Conservation (phyloP, 345 rosid species). For the Syzygium aqueum region DNA sequence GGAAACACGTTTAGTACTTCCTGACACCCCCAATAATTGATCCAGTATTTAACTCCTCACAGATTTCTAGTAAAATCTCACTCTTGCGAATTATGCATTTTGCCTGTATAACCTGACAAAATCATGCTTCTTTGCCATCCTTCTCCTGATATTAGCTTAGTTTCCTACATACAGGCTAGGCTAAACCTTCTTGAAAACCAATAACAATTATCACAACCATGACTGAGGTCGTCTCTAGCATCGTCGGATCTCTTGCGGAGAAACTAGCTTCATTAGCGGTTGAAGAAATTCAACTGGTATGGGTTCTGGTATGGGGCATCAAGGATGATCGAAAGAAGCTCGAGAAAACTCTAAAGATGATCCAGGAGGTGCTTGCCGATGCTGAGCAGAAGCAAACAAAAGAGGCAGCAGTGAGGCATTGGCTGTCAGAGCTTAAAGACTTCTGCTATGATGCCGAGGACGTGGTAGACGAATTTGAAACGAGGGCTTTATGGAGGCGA, state of each 20-base stretch:
- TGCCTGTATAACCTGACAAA: too few relatives aligned
- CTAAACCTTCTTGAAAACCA: background rate
- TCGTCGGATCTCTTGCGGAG: background rate
- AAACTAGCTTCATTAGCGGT: background rate
- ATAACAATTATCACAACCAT: background rate
- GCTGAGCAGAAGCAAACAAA: slow-evolving; percentile 2
- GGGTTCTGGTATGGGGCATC: background rate
- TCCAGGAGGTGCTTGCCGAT: background rate
- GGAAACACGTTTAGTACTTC: too few relatives aligned
- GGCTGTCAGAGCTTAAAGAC: slow-evolving; percentile 1
- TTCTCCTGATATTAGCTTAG: too few relatives aligned
- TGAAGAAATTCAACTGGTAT: background rate
- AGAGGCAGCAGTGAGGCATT: background rate
- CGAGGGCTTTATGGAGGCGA: too few relatives aligned
- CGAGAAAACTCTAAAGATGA: background rate
- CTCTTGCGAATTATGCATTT: too few relatives aligned
- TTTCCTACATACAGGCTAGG: background rate
- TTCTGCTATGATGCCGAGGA: background rate
- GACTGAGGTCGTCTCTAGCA: background rate
- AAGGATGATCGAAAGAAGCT: slow-evolving; percentile 1
- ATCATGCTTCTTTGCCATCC: background rate
- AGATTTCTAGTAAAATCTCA: too few relatives aligned
- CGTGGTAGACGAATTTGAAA: too few relatives aligned
- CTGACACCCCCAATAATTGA: too few relatives aligned
- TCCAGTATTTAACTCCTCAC: too few relatives aligned